These are phyloP conservation scores for Chimonanthus praecox DNA, from an alignment of 164 flowering plant genomes.

Conservation along the genomic window DNA sequence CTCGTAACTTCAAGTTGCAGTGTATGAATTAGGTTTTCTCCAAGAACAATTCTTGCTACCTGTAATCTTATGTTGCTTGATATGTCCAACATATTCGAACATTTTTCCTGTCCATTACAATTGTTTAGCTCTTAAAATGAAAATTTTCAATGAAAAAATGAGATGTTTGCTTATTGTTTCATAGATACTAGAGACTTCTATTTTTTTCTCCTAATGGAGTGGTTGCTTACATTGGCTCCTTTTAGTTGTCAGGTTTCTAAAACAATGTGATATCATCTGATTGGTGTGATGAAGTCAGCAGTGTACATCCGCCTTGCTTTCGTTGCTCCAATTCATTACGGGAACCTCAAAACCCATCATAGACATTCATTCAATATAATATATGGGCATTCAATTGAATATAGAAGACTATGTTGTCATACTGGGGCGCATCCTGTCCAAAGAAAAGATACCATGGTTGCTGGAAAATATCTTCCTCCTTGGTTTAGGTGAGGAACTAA, in stretches of 20 bases:
- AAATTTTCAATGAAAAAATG: too few species aligned
- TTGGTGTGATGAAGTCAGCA: constrained; percentile 48
- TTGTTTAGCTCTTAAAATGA: too few species aligned
- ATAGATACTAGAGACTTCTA: too few species aligned
- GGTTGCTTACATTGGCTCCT: neutral
- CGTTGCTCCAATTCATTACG: constrained; percentile 36
- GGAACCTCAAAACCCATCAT: constrained; percentile 30
- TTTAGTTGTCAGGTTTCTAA: neutral
- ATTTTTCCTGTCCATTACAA: too few species aligned
- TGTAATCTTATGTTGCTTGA: too few species aligned
- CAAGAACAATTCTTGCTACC: too few species aligned
- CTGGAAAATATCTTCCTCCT: constrained; percentile 51
- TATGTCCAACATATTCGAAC: too few species aligned
- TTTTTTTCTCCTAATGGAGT: too few species aligned
- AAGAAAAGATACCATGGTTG: constrained; percentile 33
- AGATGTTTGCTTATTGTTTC: too few species aligned
- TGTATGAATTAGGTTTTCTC: too few species aligned
- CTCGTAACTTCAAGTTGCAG: too few species aligned
- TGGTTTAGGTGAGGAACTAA: constrained; percentile 62
- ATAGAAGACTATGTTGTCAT: constrained; percentile 21
- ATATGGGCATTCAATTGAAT: constrained; percentile 18
- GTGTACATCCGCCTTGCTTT: constrained; percentile 46
- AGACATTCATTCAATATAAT: constrained; percentile 26
- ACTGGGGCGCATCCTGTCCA: constrained; percentile 21
- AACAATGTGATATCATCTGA: constrained; percentile 20